Percentiles rank a stretch among this genome's conserved stretches.
phyloP scores from a whole-genome alignment of 208 protist species.

The Leishmania major region DNA sequence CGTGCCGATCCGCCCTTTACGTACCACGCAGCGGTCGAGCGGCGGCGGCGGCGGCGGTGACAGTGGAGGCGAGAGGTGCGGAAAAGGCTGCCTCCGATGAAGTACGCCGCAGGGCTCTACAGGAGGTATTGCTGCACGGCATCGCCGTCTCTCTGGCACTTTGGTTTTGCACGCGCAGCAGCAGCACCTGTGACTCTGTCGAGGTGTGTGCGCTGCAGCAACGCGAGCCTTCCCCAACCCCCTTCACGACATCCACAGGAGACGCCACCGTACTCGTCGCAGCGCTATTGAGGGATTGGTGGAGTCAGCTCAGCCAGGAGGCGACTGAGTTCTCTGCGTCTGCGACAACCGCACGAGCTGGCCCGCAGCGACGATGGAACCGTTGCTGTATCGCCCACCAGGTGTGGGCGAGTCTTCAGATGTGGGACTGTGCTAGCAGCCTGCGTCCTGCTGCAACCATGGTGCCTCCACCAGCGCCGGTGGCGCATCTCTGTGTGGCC shows the following conservation, averaged over 20 bases:
- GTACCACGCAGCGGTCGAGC: not conserved
- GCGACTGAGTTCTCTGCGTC: not conserved
- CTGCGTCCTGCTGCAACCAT: not conserved
- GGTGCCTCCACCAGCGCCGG: not conserved
- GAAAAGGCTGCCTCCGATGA: not conserved
- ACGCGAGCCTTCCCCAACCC: not conserved
- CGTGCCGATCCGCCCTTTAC: constrained; percentile 7
- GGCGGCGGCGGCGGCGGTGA: not conserved
- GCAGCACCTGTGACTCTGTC: not conserved
- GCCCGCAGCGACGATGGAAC: not conserved
- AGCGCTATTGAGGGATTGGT: constrained; percentile 19
- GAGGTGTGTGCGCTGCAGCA: not conserved
- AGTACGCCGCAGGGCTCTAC: not conserved
- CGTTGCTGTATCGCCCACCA: not conserved
- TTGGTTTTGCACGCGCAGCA: constrained; percentile 14
- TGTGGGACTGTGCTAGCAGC: not conserved
- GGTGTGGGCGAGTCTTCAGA: not conserved
- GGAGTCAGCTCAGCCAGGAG: constrained; percentile 3
- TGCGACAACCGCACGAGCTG: no score
- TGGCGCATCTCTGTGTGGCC: constrained; percentile 1
- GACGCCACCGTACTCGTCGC: constrained; percentile 1
- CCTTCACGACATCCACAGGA: not conserved
- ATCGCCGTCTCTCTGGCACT: constrained; percentile 23
- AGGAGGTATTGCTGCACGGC: constrained; percentile 25
- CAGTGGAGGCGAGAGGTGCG: not conserved